Evolutionary conservation across 768 basidiomycete genomes (phyloP), one percentile per base, ranked within the genome.

Genomic region (Trametes meyenii): DNA sequence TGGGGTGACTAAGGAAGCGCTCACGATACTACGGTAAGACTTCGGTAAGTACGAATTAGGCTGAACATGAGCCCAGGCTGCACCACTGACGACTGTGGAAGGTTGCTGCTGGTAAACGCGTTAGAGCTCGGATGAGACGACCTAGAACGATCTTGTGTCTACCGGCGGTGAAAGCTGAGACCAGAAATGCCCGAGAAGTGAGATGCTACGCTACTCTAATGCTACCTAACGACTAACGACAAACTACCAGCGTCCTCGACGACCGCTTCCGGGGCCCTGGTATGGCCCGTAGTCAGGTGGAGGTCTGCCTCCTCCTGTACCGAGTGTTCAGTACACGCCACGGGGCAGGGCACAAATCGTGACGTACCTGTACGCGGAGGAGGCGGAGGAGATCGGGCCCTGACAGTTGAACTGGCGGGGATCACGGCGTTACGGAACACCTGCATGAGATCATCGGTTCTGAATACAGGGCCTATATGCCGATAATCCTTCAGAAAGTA

Each of bases 251-350:
- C 82, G 74, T 13, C 72, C 71, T n/a, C 78, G 74, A 48, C 80
- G 72, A 21, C 74, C 74, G 38, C 77, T 75, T 59, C 77, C 78
- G 1, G 90, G 92, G n/a, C 90, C 90, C 71, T 88, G 87, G 66
- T 93, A 93, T 17, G 92, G 92, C 10, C 91, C 86, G 65, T 93
- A 94, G 76, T 94, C 91, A 42, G 91, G 92, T 19, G 92, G 90
- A 26, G 91, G 91, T 35, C 91, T 82, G 14, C 86, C 88, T 62
- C 79, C 87, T 82, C 43, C 48, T 55, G 58, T 10, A 23, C 10
- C 52, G 54, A 59, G n/a, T 52, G 43, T 17, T 17, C 44, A 58
- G 11, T 45, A 26, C 53, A 53, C 36, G 49, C 53, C 19, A 52
- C 54, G 43, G 45, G 39, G 23, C 44, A 50, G 35, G 49, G 39